These are phyloP conservation scores for Kregervanrija pseudodelftensis DNA, from an alignment of 805 yeast species.

Conservation along the genomic window DNA sequence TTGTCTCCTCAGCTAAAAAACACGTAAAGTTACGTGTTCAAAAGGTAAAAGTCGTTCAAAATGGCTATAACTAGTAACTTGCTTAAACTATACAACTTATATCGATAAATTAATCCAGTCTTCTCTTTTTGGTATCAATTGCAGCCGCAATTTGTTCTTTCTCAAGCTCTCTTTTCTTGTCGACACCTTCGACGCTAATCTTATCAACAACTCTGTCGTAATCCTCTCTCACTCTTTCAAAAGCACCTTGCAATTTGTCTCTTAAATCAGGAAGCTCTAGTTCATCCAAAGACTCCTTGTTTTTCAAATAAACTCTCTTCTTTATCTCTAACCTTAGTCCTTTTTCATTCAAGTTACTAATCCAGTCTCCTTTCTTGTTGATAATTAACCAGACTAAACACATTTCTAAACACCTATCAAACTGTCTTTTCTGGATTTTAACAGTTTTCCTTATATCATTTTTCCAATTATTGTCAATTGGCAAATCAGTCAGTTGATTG, in stretches of 20 bases:
- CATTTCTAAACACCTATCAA: slow-evolving; percentile 74
- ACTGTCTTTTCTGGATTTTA: slow-evolving; percentile 74
- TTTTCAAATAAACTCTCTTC: slow-evolving; percentile 66
- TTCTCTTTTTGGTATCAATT: neutral
- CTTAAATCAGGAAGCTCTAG: slow-evolving; percentile 56
- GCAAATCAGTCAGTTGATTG: slow-evolving; percentile 20
- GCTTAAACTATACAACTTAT: too few relatives aligned
- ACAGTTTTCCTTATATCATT: slow-evolving; percentile 29
- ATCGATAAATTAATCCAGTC: too few relatives aligned
- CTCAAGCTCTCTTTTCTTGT: too few relatives aligned
- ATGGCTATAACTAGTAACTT: too few relatives aligned
- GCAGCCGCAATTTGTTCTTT: neutral
- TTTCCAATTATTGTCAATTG: slow-evolving; percentile 32
- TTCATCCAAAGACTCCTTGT: slow-evolving; percentile 67
- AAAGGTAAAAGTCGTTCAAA: too few relatives aligned
- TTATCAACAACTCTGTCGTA: slow-evolving; percentile 31
- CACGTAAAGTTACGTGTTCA: too few relatives aligned
- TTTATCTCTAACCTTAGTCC: slow-evolving; percentile 59
- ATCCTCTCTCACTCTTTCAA: slow-evolving; percentile 59
- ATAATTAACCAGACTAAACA: slow-evolving; percentile 37
- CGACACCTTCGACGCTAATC: too few relatives aligned
- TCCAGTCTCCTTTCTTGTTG: slow-evolving; percentile 17
- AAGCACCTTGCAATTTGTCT: slow-evolving; percentile 73
- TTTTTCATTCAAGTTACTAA: slow-evolving; percentile 22
- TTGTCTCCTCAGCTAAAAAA: too few relatives aligned